Conservation (phyloP, 177 flowering plant species). For the Telopea speciosissima region DNA sequence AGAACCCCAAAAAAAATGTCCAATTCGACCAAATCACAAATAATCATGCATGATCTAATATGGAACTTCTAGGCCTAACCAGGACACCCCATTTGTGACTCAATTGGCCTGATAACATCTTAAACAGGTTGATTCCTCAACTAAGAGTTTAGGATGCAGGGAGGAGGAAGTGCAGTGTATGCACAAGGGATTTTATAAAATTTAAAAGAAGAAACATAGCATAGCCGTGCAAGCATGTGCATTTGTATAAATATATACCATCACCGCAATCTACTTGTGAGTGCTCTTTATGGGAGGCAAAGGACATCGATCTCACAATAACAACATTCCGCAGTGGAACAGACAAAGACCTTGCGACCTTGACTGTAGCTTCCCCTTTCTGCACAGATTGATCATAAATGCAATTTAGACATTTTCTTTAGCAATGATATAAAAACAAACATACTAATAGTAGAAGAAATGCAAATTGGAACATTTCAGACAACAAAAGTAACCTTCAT, state of each 20-base stretch:
- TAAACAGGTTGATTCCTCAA: background rate
- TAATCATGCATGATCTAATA: background rate
- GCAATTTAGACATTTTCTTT: constrained; percentile 1
- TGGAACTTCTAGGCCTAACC: background rate
- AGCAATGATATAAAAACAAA: background rate
- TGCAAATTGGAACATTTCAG: background rate
- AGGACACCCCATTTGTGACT: background rate
- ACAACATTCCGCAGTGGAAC: constrained; percentile 64
- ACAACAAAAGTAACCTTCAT: no score
- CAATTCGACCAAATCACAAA: background rate
- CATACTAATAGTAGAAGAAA: background rate
- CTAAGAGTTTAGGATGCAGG: background rate
- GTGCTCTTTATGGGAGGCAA: constrained; percentile 33
- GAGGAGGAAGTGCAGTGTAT: background rate
- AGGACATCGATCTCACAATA: constrained; percentile 66
- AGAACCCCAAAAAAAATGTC: background rate
- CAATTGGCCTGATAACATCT: background rate
- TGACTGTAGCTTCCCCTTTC: constrained; percentile 30
- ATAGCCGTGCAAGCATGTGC: background rate
- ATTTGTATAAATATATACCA: constrained; percentile 32
- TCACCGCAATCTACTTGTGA: constrained; percentile 25
- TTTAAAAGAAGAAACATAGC: no score
- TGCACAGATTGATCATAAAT: constrained; percentile 29
- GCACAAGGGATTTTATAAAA: no score
- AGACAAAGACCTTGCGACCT: constrained; percentile 69